Evolutionary conservation across 495 filamentous ascomycete species (phyloP), one percentile per base, ranked within the genome.

Genomic region (Aspergillus bridgeri): DNA sequence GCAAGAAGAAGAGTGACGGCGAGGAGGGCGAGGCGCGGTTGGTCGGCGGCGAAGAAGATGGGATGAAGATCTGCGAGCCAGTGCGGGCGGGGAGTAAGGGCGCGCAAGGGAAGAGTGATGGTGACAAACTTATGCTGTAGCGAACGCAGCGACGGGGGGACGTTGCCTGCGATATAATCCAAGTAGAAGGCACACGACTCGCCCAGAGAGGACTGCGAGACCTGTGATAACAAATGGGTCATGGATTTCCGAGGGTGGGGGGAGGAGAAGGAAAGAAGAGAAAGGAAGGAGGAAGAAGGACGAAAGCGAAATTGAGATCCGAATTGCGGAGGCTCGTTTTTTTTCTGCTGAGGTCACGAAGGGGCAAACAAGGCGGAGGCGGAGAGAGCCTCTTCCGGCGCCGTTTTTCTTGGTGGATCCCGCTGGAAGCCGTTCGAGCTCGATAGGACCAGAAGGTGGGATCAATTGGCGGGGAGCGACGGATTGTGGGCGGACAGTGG

Each of bases 101-200:
- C 64, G 25, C 60, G 65, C 59, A 67, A 78, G 62, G 75, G 60
- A 58, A 65, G 63, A 71, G 57, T 53, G 53, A 69, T 61, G 24
- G 69, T 62, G 64, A 72, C 65, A 51, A 78, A 55, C 62, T 68
- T 72, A 46, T 67, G 65, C 54, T 70, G 72, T 20, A 79, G 58
- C 38, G 74, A 68, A 13, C 66, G 75, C n/a, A 79, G 64, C n/a
- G 73, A 74, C 22, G 75, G 65, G 60, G 79, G 74, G 60, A 86
- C 69, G 53, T 80, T 83, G 50, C 81, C 75, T 64, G 77, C 80
- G 57, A 85, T 71, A 62, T 78, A 79, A 52, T 80, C 76, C 51
- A 88, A 61, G 53, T 83, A 80, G 24, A 71, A 63, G 53, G 74
- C 68, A 57, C 71, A 77, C 66, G 75, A 71, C 70, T 81, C 75